These are phyloP conservation scores for Sporothrix pseudoabietina DNA, from an alignment of 2,329 filamentous ascomycete genomes.

Conservation along the genomic window DNA sequence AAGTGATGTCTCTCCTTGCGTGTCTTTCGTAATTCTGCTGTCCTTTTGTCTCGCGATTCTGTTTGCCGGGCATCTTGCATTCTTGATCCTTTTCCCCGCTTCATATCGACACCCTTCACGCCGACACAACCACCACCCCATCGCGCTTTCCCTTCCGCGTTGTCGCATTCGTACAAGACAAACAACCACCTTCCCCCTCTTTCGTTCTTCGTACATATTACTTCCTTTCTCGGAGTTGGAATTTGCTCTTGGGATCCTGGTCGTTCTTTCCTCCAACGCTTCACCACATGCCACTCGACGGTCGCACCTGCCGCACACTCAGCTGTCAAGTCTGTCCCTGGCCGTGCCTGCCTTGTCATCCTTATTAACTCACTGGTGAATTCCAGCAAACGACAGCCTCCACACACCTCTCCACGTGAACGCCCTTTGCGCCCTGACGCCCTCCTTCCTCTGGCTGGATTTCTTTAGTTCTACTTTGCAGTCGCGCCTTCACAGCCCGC, in stretches of 20 bases:
- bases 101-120: background rate
- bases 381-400: slow-evolving; percentile 27
- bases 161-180: background rate
- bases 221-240: slow-evolving; percentile 7
- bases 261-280: background rate
- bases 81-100: slow-evolving; percentile 21
- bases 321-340: background rate
- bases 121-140: background rate
- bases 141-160: slow-evolving; percentile 19
- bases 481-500: slow-evolving; percentile 8
- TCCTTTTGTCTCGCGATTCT: background rate
- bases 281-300: background rate
- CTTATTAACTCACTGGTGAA: background rate
- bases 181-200: background rate
- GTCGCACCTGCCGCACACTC: background rate
- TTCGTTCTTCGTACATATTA: background rate
- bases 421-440: background rate
- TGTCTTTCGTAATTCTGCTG: background rate
- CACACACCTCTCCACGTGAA: slow-evolving; percentile 30
- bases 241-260: background rate
- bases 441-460: background rate
- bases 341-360: background rate
- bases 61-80: background rate
- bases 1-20: slow-evolving; percentile 1
- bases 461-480: background rate